Evolutionary conservation across 108 stramenopile species (phyloP).

Genomic region (Pseudonitzschia delicatissima): DNA sequence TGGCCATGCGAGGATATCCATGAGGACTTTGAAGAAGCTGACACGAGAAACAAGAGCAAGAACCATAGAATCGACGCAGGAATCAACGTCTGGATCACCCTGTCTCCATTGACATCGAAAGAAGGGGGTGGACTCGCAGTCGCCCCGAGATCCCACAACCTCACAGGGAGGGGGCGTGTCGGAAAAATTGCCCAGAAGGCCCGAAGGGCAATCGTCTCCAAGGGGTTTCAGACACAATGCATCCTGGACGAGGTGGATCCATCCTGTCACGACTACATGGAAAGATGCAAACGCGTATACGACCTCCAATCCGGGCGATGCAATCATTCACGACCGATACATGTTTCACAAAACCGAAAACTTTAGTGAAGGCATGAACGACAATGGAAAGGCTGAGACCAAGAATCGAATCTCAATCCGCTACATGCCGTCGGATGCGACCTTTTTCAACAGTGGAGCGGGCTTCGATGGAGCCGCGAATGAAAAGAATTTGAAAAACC

Average conservation of each 20-base stretch:
- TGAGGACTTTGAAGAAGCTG: background rate
- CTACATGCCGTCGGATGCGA: conserved; percentile 9
- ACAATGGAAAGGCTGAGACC: background rate
- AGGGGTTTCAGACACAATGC: conserved; percentile 10
- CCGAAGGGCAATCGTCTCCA: background rate
- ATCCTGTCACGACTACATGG: background rate
- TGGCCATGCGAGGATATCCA: conserved; percentile 18
- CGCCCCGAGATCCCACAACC: conserved; percentile 7
- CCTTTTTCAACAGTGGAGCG: background rate
- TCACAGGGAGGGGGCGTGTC: background rate
- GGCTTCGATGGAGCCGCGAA: background rate
- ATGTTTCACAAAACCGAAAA: background rate
- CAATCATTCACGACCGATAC: conserved; percentile 11
- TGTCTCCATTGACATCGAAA: conserved; percentile 3
- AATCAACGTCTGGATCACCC: conserved; percentile 19
- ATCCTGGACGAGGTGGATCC: background rate
- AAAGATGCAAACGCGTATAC: background rate
- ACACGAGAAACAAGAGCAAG: background rate
- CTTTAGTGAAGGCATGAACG: background rate
- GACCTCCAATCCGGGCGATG: conserved; percentile 3
- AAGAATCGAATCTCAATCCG: conserved; percentile 4
- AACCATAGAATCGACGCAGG: background rate
- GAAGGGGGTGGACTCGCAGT: conserved; percentile 19
- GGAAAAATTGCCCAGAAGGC: conserved; percentile 2
- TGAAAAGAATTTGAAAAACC: background rate